Conservation (phyloP, 2,329 filamentous ascomycete species). For the Nannizziopsis arthrosporioides region DNA sequence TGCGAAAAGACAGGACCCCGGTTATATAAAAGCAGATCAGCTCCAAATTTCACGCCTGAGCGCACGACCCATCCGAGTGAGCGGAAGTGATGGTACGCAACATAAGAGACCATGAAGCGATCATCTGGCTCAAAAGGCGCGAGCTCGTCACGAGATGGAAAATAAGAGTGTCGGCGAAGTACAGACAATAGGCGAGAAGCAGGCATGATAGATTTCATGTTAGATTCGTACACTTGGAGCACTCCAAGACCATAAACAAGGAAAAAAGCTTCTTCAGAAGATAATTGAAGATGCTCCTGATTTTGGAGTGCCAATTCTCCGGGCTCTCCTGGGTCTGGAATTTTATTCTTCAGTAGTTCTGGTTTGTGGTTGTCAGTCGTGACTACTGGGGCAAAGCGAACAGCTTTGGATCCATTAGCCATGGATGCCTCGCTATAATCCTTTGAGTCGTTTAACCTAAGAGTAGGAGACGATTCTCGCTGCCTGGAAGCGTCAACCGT, state of each 20-base stretch:
- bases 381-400: conserved; percentile 57
- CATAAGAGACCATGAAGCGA: conserved; percentile 74
- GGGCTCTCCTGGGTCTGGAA: conserved; percentile 10
- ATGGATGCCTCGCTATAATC: conserved; percentile 11
- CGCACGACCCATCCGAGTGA: conserved; percentile 91
- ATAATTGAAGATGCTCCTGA: conserved; percentile 84
- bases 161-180: conserved; percentile 59
- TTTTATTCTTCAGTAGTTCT: conserved; percentile 37
- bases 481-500: neutral
- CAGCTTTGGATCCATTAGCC: conserved; percentile 43
- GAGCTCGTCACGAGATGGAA: conserved; percentile 43
- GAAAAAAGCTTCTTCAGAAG: conserved; percentile 84
- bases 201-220: conserved; percentile 34
- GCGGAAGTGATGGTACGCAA: conserved; percentile 89
- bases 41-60: conserved; percentile 84
- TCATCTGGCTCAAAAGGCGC: conserved; percentile 57
- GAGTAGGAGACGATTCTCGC: neutral
- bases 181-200: conserved; percentile 50
- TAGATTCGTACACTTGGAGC: conserved; percentile 46
- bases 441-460: neutral
- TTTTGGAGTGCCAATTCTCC: conserved; percentile 27
- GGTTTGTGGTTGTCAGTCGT: conserved; percentile 40
- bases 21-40: conserved; percentile 89
- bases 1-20: conserved; percentile 89
- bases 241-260: conserved; percentile 68